Evolutionary conservation across 805 yeast genomes (phyloP).

Genomic region (Candida vartiovaarae): DNA sequence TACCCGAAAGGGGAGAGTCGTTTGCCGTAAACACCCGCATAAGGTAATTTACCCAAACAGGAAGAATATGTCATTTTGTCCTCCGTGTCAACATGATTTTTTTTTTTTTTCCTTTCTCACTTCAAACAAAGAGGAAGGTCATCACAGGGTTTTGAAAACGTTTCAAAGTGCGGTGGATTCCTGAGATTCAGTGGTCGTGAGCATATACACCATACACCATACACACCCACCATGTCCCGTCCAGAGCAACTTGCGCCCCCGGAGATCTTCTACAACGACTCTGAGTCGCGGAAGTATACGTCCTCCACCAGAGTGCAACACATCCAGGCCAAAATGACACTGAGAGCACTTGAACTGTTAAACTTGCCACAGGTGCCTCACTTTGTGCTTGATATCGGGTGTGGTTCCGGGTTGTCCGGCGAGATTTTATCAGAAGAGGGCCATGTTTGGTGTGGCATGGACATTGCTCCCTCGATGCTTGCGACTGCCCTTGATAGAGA

Average conservation of each 20-base stretch:
- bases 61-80: no score
- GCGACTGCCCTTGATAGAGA: conserved; percentile 91
- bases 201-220: neutral
- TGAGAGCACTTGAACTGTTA: conserved; percentile 82
- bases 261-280: conserved; percentile 86
- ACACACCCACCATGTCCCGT: conserved; percentile 59
- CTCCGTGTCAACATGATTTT: no score
- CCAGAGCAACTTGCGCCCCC: conserved; percentile 98
- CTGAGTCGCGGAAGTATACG: conserved; percentile 86
- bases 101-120: neutral
- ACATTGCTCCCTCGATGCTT: conserved; percentile 91
- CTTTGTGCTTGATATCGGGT: conserved; percentile 83
- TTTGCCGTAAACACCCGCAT: no score
- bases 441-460: conserved; percentile 93
- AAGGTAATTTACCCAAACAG: no score
- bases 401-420: conserved; percentile 95
- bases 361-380: conserved; percentile 54
- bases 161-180: no score
- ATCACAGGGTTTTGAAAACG: no score
- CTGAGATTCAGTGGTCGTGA: neutral
- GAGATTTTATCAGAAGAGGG: conserved; percentile 93
- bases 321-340: conserved; percentile 96
- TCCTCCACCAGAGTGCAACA: conserved; percentile 95
- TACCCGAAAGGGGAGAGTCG: no score
- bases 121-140: neutral